Percentiles rank a stretch among this genome's conserved stretches.
phyloP scores from a whole-genome alignment of 2,329 filamentous ascomycete species.

The Aotearoamyces nothofagi region DNA sequence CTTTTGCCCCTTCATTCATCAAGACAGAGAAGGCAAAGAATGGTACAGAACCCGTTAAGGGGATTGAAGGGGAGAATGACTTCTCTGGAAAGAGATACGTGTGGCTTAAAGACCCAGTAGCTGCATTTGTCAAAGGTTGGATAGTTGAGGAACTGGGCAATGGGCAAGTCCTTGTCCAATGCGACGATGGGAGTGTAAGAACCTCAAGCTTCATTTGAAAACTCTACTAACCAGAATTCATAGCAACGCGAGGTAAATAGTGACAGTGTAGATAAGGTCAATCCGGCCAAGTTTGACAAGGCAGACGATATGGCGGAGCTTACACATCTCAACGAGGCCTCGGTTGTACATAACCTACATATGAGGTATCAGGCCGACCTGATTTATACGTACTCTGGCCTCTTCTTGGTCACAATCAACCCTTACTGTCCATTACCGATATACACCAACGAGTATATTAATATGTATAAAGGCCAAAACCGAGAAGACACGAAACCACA shows the following conservation, averaged over 20 bases:
- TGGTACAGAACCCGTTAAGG: constrained; percentile 39
- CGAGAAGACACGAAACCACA: constrained; percentile 93
- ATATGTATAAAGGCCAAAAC: constrained; percentile 88
- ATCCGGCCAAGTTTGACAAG: constrained; percentile 98
- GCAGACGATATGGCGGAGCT: constrained; percentile 98
- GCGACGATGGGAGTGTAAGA: constrained; percentile 77
- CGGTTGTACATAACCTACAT: constrained; percentile 92
- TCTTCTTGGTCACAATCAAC: constrained; percentile 95
- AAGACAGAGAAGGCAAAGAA: constrained; percentile 64
- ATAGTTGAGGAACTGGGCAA: constrained; percentile 66
- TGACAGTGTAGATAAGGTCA: constrained; percentile 94
- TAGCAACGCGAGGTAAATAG: constrained; percentile 76
- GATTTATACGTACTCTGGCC: constrained; percentile 95
- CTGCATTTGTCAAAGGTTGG: constrained; percentile 85
- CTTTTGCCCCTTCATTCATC: constrained; percentile 94
- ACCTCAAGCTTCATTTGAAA: background rate
- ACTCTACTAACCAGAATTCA: constrained; percentile 7
- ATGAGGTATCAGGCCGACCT: constrained; percentile 91
- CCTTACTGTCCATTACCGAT: constrained; percentile 92
- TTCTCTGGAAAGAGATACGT: constrained; percentile 98
- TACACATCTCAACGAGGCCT: constrained; percentile 94
- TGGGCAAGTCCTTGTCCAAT: constrained; percentile 69
- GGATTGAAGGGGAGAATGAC: constrained; percentile 94
- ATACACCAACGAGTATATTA: constrained; percentile 91
- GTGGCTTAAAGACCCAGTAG: constrained; percentile 79